phyloP scores from a whole-genome alignment of 441 rosid species.

The Geranium incanum region DNA sequence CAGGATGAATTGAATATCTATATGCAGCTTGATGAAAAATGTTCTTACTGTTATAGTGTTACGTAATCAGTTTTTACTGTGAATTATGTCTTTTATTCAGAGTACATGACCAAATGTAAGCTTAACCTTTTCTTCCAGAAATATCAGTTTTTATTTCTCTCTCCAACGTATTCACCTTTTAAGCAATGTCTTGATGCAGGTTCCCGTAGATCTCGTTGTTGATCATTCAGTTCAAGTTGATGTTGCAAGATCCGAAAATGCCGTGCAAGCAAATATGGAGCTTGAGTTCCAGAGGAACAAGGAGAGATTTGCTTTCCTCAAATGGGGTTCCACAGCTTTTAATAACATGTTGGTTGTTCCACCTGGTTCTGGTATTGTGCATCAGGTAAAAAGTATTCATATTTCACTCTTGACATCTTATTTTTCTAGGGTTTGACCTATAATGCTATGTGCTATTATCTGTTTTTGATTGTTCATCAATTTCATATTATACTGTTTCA shows the following conservation, averaged over 20 bases:
- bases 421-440: neutral
- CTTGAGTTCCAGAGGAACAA: conserved; percentile 91
- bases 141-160: neutral
- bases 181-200: conserved; percentile 36
- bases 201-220: conserved; percentile 97
- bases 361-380: conserved; percentile 36
- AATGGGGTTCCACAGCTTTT: conserved; percentile 93
- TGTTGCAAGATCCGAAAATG: conserved; percentile 33
- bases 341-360: conserved; percentile 88
- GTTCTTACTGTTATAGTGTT: neutral
- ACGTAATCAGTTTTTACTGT: neutral
- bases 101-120: neutral
- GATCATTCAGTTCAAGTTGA: conserved; percentile 99
- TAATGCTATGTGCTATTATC: neutral
- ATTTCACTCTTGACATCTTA: neutral
- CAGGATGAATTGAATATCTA: neutral
- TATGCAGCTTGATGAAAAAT: neutral
- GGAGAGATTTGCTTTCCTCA: conserved; percentile 94
- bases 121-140: neutral
- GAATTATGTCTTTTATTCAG: neutral
- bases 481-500: neutral
- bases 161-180: conserved; percentile 8
- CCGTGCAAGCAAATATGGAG: conserved; percentile 86
- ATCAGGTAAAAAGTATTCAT: conserved; percentile 53
- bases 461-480: neutral